A percentile compares a stretch with the other conserved stretches of the same genome.
Conservation (phyloP, 768 basidiomycete species). For the Polyporus arcularius region DNA sequence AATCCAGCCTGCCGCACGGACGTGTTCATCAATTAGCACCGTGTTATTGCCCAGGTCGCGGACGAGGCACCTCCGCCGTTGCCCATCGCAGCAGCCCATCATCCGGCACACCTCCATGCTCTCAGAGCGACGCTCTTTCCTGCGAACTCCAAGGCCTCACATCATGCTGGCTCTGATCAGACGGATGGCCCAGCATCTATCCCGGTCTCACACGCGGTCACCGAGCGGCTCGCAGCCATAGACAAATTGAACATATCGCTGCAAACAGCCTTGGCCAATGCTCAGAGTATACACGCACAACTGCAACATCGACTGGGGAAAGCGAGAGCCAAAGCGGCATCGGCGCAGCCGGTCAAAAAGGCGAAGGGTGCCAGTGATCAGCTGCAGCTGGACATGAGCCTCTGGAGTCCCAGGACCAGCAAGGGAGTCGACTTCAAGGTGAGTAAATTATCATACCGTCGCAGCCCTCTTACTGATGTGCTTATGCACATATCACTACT, state of each 20-base stretch:
- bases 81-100: constrained; percentile 50
- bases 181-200: neutral
- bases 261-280: constrained; percentile 5
- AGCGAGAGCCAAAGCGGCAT: neutral
- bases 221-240: constrained; percentile 14
- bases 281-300: constrained; percentile 6
- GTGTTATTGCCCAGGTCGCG: neutral
- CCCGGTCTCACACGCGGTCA: constrained; percentile 6
- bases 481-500: no score
- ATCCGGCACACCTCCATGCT: constrained; percentile 32
- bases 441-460: neutral
- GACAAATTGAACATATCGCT: constrained; percentile 9
- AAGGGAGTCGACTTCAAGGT: constrained; percentile 7
- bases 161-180: neutral
- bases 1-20: neutral
- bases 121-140: constrained; percentile 18
- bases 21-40: neutral
- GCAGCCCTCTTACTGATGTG: no score
- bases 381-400: neutral
- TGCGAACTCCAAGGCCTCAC: neutral
- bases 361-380: neutral
- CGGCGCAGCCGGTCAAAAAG: neutral
- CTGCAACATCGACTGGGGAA: constrained; percentile 3
- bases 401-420: constrained; percentile 14
- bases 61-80: constrained; percentile 12